Percentiles rank a stretch among this genome's conserved stretches.
phyloP scores from a whole-genome alignment of 768 basidiomycete genomes.

The Leucocoprinus birnbaumii region DNA sequence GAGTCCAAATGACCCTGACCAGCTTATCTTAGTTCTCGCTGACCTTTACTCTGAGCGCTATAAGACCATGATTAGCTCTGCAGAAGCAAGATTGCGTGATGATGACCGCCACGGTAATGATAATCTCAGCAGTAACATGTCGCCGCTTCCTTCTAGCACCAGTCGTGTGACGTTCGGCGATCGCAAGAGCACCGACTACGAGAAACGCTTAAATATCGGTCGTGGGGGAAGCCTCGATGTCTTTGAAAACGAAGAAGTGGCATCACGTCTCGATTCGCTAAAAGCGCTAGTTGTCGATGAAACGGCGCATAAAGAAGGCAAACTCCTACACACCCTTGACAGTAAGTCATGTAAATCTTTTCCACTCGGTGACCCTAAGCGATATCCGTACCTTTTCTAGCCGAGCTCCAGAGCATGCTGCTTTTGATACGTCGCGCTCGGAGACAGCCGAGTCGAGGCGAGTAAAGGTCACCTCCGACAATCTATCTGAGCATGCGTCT shows the following conservation, averaged over 20 bases:
- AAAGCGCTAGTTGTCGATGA: constrained; percentile 1
- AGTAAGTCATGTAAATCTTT: not conserved
- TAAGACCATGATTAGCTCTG: constrained; percentile 48
- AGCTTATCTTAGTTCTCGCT: constrained; percentile 44
- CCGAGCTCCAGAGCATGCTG: constrained; percentile 5
- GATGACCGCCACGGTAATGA: too few species aligned
- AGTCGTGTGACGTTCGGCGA: not conserved
- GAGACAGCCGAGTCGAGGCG: not conserved
- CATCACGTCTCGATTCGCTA: not conserved
- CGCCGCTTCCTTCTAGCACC: not conserved
- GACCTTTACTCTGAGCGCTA: constrained; percentile 70
- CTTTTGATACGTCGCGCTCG: constrained; percentile 1
- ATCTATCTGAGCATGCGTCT: too few species aligned
- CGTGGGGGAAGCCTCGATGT: not conserved
- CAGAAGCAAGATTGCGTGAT: not conserved
- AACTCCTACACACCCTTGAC: constrained; percentile 1
- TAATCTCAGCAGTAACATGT: not conserved
- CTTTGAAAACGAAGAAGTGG: not conserved
- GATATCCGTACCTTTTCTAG: too few species aligned
- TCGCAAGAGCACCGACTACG: not conserved
- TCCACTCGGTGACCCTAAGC: too few species aligned
- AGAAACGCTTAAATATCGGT: not conserved
- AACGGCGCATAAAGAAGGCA: not conserved
- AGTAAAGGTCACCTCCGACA: not conserved
- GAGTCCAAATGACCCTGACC: not conserved